Conservation (phyloP, 2,329 filamentous ascomycete genomes). For the Cladosporium halotolerans region DNA sequence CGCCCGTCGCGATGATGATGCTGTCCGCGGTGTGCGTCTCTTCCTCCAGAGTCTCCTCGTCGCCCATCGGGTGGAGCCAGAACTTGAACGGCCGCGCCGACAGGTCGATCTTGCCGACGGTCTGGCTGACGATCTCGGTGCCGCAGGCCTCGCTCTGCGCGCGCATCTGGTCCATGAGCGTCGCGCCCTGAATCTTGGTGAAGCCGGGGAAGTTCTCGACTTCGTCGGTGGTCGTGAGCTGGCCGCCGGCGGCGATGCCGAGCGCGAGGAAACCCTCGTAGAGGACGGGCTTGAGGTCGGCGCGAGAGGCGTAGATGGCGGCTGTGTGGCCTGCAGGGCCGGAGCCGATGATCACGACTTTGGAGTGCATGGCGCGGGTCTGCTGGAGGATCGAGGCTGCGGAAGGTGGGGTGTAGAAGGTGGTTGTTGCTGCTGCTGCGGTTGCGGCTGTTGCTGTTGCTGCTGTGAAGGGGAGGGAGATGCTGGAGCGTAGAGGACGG, state of each 20-base stretch:
- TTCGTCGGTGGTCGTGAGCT: conserved; percentile 96
- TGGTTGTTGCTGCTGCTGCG: conserved; percentile 33
- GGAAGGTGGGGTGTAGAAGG: conserved; percentile 23
- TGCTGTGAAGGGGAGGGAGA: conserved; percentile 56
- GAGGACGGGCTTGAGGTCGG: conserved; percentile 87
- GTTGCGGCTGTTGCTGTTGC: conserved; percentile 43
- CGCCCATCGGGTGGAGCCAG: conserved; percentile 69
- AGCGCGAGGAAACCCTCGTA: conserved; percentile 98
- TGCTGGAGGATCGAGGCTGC: conserved; percentile 21
- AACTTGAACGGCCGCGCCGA: conserved; percentile 81
- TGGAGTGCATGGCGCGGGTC: conserved; percentile 74
- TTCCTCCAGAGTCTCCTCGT: conserved; percentile 63
- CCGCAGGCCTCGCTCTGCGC: conserved; percentile 86
- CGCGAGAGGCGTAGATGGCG: conserved; percentile 90
- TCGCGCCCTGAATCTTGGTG: conserved; percentile 76
- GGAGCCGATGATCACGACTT: conserved; percentile 73
- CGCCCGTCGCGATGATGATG: conserved; percentile 90
- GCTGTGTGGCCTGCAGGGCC: conserved; percentile 97
- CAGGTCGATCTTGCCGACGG: conserved; percentile 81
- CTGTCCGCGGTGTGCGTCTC: conserved; percentile 79
- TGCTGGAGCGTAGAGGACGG: conserved; percentile 63
- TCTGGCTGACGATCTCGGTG: conserved; percentile 88
- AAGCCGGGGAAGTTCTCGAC: conserved; percentile 98
- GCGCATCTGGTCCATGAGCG: conserved; percentile 95
- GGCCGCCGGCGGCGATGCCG: conserved; percentile 89